Evolutionary conservation across 257 asterid genomes (phyloP).

Genomic region (Hygrophila difformis): DNA sequence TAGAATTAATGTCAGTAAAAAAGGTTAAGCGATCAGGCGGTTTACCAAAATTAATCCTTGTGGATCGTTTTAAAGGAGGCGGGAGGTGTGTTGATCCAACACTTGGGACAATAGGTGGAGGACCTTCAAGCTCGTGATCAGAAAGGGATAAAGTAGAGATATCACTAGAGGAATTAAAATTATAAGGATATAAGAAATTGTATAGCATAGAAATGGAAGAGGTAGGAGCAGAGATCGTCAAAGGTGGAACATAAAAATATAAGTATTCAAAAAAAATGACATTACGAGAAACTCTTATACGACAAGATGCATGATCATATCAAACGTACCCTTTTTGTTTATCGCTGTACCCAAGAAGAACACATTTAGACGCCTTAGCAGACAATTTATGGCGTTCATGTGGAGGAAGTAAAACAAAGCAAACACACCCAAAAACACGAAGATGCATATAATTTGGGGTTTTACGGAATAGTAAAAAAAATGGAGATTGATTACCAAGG

Average conservation of each 20-base stretch:
- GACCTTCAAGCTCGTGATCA: background rate
- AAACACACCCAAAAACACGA: too few relatives aligned
- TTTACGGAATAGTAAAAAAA: background rate
- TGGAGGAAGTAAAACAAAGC: constrained; percentile 2
- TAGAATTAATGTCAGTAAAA: background rate
- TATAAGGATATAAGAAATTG: background rate
- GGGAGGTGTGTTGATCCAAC: background rate
- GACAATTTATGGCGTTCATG: constrained; percentile 10
- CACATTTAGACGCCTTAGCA: constrained; percentile 9
- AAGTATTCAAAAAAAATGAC: constrained; percentile 7
- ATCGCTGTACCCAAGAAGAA: constrained; percentile 11
- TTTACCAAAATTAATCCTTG: background rate
- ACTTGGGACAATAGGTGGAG: background rate
- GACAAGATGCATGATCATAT: background rate
- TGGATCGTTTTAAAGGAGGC: background rate
- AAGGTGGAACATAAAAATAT: background rate
- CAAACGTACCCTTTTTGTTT: constrained; percentile 10
- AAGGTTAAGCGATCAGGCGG: background rate
- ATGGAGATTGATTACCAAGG: background rate
- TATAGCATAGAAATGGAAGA: constrained; percentile 3
- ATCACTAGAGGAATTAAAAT: background rate
- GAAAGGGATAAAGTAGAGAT: background rate
- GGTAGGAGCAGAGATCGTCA: background rate
- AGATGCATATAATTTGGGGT: background rate
- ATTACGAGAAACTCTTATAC: constrained; percentile 3